These are phyloP conservation scores for Colletotrichum limetticola DNA, from an alignment of 2,329 filamentous ascomycete species.

Conservation along the genomic window DNA sequence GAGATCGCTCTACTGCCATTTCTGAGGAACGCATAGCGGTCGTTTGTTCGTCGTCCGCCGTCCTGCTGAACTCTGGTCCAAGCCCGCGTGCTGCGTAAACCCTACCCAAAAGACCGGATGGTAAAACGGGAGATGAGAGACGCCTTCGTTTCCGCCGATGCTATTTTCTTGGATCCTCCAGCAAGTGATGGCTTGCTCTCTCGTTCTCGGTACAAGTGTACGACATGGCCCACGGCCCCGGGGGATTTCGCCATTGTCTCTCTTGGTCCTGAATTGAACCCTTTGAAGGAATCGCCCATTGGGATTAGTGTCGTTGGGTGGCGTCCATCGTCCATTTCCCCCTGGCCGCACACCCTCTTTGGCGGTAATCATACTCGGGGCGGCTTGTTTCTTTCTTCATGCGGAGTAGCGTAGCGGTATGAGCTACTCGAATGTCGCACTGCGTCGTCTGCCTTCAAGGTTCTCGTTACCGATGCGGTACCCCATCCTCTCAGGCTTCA, in stretches of 20 bases:
- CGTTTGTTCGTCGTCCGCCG: background rate
- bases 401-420: constrained; percentile 11
- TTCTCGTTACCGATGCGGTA: constrained; percentile 15
- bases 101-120: constrained; percentile 1
- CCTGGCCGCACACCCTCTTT: background rate
- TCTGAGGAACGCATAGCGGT: background rate
- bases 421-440: constrained; percentile 9
- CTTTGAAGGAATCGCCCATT: constrained; percentile 9
- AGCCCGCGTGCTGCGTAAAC: background rate
- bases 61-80: constrained; percentile 12
- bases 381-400: constrained; percentile 3
- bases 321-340: constrained; percentile 23
- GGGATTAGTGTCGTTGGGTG: constrained; percentile 18
- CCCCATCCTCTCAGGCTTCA: background rate
- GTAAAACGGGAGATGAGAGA: constrained; percentile 11
- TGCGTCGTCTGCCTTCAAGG: constrained; percentile 14
- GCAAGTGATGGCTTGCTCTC: background rate
- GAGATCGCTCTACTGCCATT: constrained; percentile 11
- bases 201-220: background rate
- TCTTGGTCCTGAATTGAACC: background rate
- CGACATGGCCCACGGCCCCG: background rate
- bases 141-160: constrained; percentile 9
- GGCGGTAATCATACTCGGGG: background rate
- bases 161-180: background rate
- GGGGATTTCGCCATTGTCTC: constrained; percentile 11